Evolutionary conservation across 495 filamentous ascomycete species (phyloP), one percentile per base, ranked within the genome.

Genomic region (Tuber indicum): DNA sequence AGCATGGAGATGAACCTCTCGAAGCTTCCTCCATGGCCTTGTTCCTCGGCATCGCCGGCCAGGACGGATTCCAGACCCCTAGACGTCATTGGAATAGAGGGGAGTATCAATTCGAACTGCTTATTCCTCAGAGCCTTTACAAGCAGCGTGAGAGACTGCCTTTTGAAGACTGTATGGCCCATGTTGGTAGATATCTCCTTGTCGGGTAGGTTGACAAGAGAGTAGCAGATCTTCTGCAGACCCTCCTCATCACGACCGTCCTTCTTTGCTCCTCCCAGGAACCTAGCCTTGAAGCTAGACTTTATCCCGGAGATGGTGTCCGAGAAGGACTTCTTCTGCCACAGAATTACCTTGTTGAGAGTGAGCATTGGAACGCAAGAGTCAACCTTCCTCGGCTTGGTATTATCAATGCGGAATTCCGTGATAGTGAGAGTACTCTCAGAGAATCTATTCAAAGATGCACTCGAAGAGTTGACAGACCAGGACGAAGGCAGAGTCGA

Each of bases 1-100:
- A 83, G 74, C 73, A 81, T 74, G 17, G 41, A 72, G 46, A 83
- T 71, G 70, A 83, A 83, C 16, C 66, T 74, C 75, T 81, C 78
- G 43, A 76, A 82, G 26, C 36, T 75, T 5, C 73, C 72, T 3
- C 72, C 81, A 46, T 75, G 69, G 4, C 75, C 78, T 69, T 76
- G 77, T 19, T 80, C 81, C 26, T 78, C 74, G 12, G 72, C 78
- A 9, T 81, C 81, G 42, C 52, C 69, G 10, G 46, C 41, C 5
- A 52, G 42, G 19, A 70, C 46, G 14, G 32, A n/a, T 41, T 62
- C 72, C 12, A 74, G 14, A 45, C 71, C 75, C 26, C 39, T 41
- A 16, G 74, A 72, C 19, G 32, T 72, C 2, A 78, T 41, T 71
- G 75, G 77, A 16, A 72, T 66, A 41, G 73, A 36, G 17, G 78